Base-by-base conservation (phyloP, 768 basidiomycete genomes). In the Pholiota microspora region DNA sequence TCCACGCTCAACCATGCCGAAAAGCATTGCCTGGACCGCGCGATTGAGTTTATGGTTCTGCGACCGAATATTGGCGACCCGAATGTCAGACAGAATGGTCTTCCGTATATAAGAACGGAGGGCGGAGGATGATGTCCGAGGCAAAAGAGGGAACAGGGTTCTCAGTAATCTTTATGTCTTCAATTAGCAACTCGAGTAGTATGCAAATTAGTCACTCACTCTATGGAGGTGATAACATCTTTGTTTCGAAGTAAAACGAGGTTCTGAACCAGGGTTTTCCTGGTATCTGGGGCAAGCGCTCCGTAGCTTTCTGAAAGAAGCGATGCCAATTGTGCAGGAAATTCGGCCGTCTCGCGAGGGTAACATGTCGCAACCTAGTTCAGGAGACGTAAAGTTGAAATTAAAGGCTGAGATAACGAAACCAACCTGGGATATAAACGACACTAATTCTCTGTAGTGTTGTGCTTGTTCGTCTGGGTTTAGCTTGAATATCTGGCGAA, bases 11-110 rank as follows among this genome's bases (percentile, higher is more conserved):
- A 98, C 85, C 95, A 98, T 98, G 40, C 84, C 82, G 67, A 98
- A 98, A 27, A 98, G 77, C 82, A 98, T 90, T 10, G 93, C 87
- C 67, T 99, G 97, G 0, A 99, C 93, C 18, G 94, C 88, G 32
- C 92, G 84, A 67, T 99, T 99, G 24, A 99, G 83, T 68, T 96
- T 95, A 74, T 97, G 94, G 65, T 98, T 97, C 67, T 91, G 93
- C 35, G 88, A 79, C 51, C 84, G 86, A 29, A 85, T 71, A 68
- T 99, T 99, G 36, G 96, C 94, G 1, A 88, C 90, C 59, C 86
- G 85, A 56, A 99, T 92, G 62, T 98, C 97, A 9, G 91, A 87
- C 18, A 98, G 79, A 66, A 99, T 98, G 6, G 94, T 97, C 67
- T 87, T 88, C 12, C 94, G 88, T 63, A 98, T 97, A 63, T 89